Base-by-base conservation (phyloP, 2,329 filamentous ascomycete species). In the Bretziella fagacearum region DNA sequence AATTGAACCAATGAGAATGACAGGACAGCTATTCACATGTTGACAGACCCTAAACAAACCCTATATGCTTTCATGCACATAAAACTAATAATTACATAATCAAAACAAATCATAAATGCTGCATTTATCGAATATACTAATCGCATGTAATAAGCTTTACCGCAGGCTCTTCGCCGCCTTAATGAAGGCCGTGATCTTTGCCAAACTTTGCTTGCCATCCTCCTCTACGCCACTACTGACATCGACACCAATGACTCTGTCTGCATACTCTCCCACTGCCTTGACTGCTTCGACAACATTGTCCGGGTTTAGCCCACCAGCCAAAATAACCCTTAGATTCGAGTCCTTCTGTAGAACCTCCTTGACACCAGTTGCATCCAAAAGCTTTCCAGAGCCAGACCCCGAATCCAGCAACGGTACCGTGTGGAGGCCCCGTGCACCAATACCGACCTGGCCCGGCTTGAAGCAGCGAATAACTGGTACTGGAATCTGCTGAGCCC, bases 151-250 rank as follows among this genome's bases (percentile, higher is more conserved):
- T 10, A 4, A 10, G 13, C 11, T 17, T 15, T 67, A 72, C 57
- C 67, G 63, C 49, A 74, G 65, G 26, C 63, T 61, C 61, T 91
- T 91, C 0, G 79, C 84, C 29, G 77, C 76, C 58, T 74, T 72
- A 33, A 96, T 69, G 62, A 98, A 98, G 3, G 72, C 74, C 53
- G 69, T 67, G 54, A 98, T 96, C 65, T 81, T 93, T 15, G 76
- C 73, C 49, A 89, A 56, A 61, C 79, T 82, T 63, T 98, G 91
- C 58, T 76, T 68, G 2, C 86, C 89, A 55, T 81, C 73, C 29
- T 77, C 78, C 63, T 96, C 91, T 2, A 98, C 86, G 0, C 93
- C 93, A 57, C 84, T 94, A 61, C 86, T 94, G 17, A 94, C 84
- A 65, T 98, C 91, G 3, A 98, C 82, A 2, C 81, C 87, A 27